Percentiles rank a stretch among this genome's conserved stretches.
Evolutionary conservation across 176 grass and related monocot species (phyloP).

Genomic region (Triticum dicoccoides): DNA sequence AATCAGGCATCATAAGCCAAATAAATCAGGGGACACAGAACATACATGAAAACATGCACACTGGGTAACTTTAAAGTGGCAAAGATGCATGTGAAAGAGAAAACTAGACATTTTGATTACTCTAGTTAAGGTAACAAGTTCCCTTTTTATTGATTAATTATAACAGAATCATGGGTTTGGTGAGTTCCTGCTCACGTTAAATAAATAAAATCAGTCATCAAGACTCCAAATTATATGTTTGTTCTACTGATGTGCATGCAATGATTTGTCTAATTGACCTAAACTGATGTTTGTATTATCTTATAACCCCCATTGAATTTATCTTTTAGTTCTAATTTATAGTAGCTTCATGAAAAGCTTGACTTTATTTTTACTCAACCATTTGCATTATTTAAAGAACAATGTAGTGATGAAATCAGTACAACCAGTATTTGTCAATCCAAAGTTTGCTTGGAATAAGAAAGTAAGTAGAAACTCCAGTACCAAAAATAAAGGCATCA

Average conservation of each 20-base stretch:
- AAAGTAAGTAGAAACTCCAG: background rate
- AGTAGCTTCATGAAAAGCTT: background rate
- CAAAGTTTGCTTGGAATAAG: background rate
- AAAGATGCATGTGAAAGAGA: background rate
- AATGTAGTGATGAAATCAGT: background rate
- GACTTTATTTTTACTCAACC: background rate
- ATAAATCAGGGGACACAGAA: background rate
- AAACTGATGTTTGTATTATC: background rate
- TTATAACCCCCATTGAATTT: background rate
- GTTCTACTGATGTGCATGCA: background rate
- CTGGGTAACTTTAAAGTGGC: background rate
- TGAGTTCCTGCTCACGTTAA: background rate
- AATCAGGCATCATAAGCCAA: background rate
- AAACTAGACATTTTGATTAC: background rate
- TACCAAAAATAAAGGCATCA: conserved; percentile 58
- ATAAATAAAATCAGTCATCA: background rate
- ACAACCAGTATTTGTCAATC: background rate
- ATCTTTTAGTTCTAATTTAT: background rate
- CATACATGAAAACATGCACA: background rate
- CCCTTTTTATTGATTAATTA: background rate
- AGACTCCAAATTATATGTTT: background rate
- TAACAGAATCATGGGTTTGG: background rate
- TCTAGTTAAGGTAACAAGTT: background rate
- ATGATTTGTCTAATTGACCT: background rate
- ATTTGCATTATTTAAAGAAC: background rate